phyloP scores from a whole-genome alignment of 2,329 filamentous ascomycete species.

The Fusarium transvaalense region DNA sequence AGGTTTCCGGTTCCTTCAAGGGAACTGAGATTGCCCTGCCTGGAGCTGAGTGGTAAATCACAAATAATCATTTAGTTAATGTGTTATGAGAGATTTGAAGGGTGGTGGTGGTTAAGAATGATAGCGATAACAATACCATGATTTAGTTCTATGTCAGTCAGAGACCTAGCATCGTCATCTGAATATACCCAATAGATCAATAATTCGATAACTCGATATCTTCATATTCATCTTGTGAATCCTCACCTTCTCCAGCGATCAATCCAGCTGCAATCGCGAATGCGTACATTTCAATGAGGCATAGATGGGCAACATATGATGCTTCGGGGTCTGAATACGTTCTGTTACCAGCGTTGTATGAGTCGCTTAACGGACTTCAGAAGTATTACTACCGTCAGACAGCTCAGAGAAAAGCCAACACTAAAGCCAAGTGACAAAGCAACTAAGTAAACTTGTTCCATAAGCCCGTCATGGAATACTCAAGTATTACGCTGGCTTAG shows the following conservation, averaged over 20 bases:
- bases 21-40: slow-evolving; percentile 38
- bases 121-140: neutral
- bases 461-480: too few species aligned
- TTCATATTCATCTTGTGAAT: neutral
- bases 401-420: too few species aligned
- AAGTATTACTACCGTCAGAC: too few species aligned
- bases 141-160: neutral
- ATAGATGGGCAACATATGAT: too few species aligned
- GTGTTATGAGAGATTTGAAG: slow-evolving; percentile 11
- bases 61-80: slow-evolving; percentile 12
- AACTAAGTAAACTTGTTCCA: too few species aligned
- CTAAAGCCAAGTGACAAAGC: too few species aligned
- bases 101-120: neutral
- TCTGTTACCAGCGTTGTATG: too few species aligned
- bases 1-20: slow-evolving; percentile 48
- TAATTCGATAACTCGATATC: neutral
- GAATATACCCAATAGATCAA: neutral
- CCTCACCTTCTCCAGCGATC: slow-evolving; percentile 69
- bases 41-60: slow-evolving; percentile 22
- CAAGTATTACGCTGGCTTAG: too few species aligned
- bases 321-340: too few species aligned
- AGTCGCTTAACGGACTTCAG: too few species aligned
- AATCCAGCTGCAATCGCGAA: slow-evolving; percentile 71
- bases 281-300: slow-evolving; percentile 63
- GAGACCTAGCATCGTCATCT: neutral